Percentiles rank a stretch among this genome's conserved stretches.
These are phyloP conservation scores for Gynostemma pentaphyllum DNA, from an alignment of 306 rosid species.

Conservation along the genomic window DNA sequence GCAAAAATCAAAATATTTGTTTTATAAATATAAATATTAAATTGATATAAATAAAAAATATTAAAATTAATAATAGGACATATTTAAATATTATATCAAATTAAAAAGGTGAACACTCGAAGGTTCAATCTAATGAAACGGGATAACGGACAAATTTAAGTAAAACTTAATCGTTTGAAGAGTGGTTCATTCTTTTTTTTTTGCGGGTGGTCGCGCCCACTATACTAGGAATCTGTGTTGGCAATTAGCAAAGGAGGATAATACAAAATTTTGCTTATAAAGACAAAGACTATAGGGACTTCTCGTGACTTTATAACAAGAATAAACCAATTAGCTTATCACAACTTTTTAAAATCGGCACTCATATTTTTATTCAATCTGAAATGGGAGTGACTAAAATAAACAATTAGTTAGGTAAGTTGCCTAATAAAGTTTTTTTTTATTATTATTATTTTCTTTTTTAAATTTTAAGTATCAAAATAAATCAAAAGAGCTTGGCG, in stretches of 20 bases:
- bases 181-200: background rate
- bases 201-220: background rate
- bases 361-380: background rate
- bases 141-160: too few relatives aligned
- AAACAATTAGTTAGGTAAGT: background rate
- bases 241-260: background rate
- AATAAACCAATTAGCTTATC: background rate
- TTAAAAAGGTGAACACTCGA: too few relatives aligned
- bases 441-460: too few relatives aligned
- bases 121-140: too few relatives aligned
- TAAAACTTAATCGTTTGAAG: too few relatives aligned
- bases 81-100: too few relatives aligned
- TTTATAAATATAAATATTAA: too few relatives aligned
- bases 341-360: background rate
- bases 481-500: background rate
- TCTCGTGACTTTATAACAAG: background rate
- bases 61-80: too few relatives aligned
- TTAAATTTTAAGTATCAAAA: too few relatives aligned
- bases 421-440: background rate
- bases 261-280: background rate
- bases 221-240: background rate
- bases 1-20: too few relatives aligned
- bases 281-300: background rate
- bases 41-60: too few relatives aligned
- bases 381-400: background rate